Conservation (phyloP, 306 rosid genomes). For the Cucurbita moschata region DNA sequence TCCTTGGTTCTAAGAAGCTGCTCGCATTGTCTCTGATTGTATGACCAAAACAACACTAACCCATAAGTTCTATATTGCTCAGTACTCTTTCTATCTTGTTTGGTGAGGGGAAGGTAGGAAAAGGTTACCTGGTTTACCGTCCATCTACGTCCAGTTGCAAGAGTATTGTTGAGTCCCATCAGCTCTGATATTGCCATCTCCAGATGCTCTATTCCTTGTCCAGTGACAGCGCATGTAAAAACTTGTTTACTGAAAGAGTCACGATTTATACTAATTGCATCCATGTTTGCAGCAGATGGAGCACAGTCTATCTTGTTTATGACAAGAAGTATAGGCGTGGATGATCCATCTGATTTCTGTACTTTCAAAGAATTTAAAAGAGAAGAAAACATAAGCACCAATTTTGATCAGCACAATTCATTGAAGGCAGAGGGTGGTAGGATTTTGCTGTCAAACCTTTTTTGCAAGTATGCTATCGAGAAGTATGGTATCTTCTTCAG, state of each 20-base stretch:
- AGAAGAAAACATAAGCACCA: not conserved
- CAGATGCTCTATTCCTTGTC: conserved; percentile 72
- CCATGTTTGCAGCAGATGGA: conserved; percentile 28
- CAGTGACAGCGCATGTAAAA: conserved; percentile 74
- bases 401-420: not conserved
- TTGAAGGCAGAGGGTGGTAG: not conserved
- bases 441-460: conserved; percentile 27
- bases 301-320: conserved; percentile 71
- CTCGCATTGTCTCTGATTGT: conserved; percentile 80
- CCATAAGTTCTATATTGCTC: not conserved
- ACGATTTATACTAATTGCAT: conserved; percentile 16
- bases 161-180: conserved; percentile 55
- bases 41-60: not conserved
- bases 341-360: conserved; percentile 53
- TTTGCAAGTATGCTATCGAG: conserved; percentile 55
- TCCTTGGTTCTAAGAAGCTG: conserved; percentile 87
- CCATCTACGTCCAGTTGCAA: conserved; percentile 74
- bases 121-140: conserved; percentile 68
- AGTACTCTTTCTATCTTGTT: not conserved
- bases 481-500: conserved; percentile 65
- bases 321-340: conserved; percentile 70
- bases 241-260: conserved; percentile 46
- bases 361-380: conserved; percentile 1
- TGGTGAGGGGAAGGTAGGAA: not conserved
- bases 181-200: conserved; percentile 64